A percentile compares a stretch with the other conserved stretches of the same genome.
Conservation (phyloP, 495 filamentous ascomycete genomes). For the Jackrogersella multiformis region DNA sequence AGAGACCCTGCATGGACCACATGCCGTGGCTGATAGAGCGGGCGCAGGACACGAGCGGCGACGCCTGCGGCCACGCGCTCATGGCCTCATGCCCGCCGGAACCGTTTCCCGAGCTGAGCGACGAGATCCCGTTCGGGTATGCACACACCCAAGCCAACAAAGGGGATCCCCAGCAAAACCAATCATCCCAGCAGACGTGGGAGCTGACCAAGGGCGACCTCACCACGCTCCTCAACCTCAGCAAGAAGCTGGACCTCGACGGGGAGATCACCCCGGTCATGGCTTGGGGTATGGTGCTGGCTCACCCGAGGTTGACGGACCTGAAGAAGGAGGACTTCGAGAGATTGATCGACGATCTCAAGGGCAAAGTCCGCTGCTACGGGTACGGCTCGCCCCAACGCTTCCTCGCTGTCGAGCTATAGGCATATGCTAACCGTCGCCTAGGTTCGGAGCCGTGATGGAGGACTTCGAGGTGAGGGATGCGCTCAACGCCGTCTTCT, state of each 20-base stretch:
- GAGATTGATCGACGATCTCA: slow-evolving; percentile 74
- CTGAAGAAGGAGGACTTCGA: slow-evolving; percentile 76
- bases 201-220: slow-evolving; percentile 79
- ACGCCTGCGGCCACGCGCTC: slow-evolving; percentile 79
- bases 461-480: slow-evolving; percentile 94
- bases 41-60: slow-evolving; percentile 61
- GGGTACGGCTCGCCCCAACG: slow-evolving; percentile 71
- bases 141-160: slow-evolving; percentile 47
- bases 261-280: slow-evolving; percentile 97
- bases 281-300: slow-evolving; percentile 85
- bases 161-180: slow-evolving; percentile 52
- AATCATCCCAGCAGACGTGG: slow-evolving; percentile 66
- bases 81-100: slow-evolving; percentile 89
- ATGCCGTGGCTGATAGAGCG: slow-evolving; percentile 77
- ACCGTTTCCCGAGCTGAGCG: slow-evolving; percentile 56
- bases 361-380: slow-evolving; percentile 88
- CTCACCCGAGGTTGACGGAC: slow-evolving; percentile 71
- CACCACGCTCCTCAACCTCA: slow-evolving; percentile 81
- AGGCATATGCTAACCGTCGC: slow-evolving; percentile 28
- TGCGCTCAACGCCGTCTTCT: slow-evolving; percentile 78
- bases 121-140: slow-evolving; percentile 62
- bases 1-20: slow-evolving; percentile 94
- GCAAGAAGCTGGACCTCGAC: slow-evolving; percentile 82
- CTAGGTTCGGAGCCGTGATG: slow-evolving; percentile 81
- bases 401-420: slow-evolving; percentile 12